Evolutionary conservation across 306 rosid species (phyloP), one percentile per base, ranked within the genome.

Genomic region (Phaseolus lunatus): DNA sequence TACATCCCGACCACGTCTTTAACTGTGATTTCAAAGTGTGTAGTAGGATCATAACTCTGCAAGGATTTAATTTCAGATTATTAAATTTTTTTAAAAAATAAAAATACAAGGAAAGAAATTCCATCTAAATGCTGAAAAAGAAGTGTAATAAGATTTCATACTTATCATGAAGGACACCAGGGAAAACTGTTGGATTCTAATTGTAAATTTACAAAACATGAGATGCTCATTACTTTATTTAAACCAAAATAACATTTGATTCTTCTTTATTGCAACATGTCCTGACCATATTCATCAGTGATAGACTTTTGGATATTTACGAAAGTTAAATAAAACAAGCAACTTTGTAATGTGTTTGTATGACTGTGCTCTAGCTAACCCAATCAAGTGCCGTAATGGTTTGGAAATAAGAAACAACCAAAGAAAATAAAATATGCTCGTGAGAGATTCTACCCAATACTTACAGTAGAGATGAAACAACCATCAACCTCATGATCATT

Each of bases 21-120:
- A 11, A 92, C 97, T 0, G 97, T 90, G 43, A 96, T 83, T 87
- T 92, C 97, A 77, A 92, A 90, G 85, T 92, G 97, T 5, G 94
- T 88, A 41, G 96, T 92, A 56, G 91, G 81, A 85, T 92, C 97
- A 41, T 87, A 92, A 75, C 96, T 89, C 97, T 92, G 83, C 86
- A 87, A 50, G 61, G 48, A 82, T 79, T 74, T 22, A 68, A 70
- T n/a, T 22, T 33, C 27, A 12, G 71, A 70, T 72, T 57, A 75
- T 52, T 75, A 65, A 62, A 68, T 15, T 39, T 78, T 26, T 13
- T 16, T 50, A 39, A 65, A 22, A 65, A 5, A 59, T 39, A n/a
- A 75, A 27, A 70, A 54, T 33, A 57, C 5, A 56, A 76, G 48
- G 31, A 72, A 47, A 69, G 43, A 80, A 76, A 23, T 65, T 78